Base-by-base conservation (phyloP, 192 early-diverging fungal species). In the Coemansia aciculifera region DNA sequence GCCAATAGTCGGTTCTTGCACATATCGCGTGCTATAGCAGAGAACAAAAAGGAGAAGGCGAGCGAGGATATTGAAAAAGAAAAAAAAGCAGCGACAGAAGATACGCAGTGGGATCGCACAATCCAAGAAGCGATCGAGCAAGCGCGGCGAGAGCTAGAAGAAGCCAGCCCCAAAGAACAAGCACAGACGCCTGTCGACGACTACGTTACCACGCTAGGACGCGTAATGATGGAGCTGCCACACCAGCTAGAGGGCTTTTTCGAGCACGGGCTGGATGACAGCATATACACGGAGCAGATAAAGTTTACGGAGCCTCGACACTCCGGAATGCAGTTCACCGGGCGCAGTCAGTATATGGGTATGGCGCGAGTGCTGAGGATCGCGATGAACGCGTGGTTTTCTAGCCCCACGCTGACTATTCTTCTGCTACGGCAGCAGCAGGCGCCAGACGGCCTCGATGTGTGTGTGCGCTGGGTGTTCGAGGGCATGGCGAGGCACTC, bases 391-490 rank as follows among this genome's bases (percentile, higher is more conserved):
- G 51, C 63, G 46, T 83, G 77, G 54, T 83, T 77, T 31, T 15
- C 51, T 0, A 12, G 59, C 8, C 80, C 80, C 0, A 38, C 52
- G 11, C 15, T 77, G 7, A 72, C 80, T 1, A 69, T 83, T 0
- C 24, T 69, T 0, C 24, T 65, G 1, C 36, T 83, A 59, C 68
- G 75, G 4, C 80, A 83, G 29, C 52, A 39, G 23, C n/a, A 51
- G 34, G 27, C 34, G 12, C 51, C 34, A 0, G 64, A 59, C 59
- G 3, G 5, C 0, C 39, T 65, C 21, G 79, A 77, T 2, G 72
- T 83, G 10, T 64, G 29, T 63, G 74, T 83, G 65, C 64, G 80
- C 8, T 83, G 80, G 80, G 69, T 77, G 48, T 83, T 83, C 64
- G 80, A 83, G 69, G 80, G 75, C 24, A 29, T 67, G 52, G 72